phyloP scores from a whole-genome alignment of 768 basidiomycete genomes.

The Filobasidium floriforme region DNA sequence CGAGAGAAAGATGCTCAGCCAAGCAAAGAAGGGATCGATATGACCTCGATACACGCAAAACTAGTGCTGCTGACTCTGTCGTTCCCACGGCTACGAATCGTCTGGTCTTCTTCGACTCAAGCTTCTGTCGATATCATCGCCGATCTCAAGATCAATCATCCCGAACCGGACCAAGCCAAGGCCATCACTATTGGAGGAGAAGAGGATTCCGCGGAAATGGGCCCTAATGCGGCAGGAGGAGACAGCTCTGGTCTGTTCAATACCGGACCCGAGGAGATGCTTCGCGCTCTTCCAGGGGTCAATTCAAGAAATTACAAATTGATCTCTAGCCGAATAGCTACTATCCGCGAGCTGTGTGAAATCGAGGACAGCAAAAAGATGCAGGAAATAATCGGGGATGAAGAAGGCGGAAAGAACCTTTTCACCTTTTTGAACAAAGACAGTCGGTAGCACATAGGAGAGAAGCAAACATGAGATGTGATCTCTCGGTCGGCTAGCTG shows the following conservation, averaged over 20 bases:
- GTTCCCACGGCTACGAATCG: conserved; percentile 84
- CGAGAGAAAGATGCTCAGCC: conserved; percentile 31
- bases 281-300: conserved; percentile 75
- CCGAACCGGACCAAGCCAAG: conserved; percentile 69
- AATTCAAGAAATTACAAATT: conserved; percentile 74
- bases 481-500: too few relatives aligned
- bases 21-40: conserved; percentile 46
- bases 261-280: conserved; percentile 63
- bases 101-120: conserved; percentile 96
- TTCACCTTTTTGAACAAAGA: conserved; percentile 67
- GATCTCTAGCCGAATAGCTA: conserved; percentile 72
- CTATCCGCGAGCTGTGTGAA: conserved; percentile 66
- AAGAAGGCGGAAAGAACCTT: conserved; percentile 68
- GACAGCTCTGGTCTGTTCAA: conserved; percentile 43
- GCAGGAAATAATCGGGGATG: conserved; percentile 64
- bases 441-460: neutral
- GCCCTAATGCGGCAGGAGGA: conserved; percentile 18
- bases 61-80: conserved; percentile 78
- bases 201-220: conserved; percentile 49
- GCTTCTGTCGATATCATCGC: conserved; percentile 84
- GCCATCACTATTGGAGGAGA: conserved; percentile 77
- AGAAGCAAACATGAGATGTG: too few relatives aligned
- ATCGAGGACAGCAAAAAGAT: conserved; percentile 53
- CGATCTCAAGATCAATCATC: conserved; percentile 71
- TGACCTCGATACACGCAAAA: conserved; percentile 73